phyloP scores from a whole-genome alignment of 2,329 filamentous ascomycete species.

The Pseudogymnoascus sp. region DNA sequence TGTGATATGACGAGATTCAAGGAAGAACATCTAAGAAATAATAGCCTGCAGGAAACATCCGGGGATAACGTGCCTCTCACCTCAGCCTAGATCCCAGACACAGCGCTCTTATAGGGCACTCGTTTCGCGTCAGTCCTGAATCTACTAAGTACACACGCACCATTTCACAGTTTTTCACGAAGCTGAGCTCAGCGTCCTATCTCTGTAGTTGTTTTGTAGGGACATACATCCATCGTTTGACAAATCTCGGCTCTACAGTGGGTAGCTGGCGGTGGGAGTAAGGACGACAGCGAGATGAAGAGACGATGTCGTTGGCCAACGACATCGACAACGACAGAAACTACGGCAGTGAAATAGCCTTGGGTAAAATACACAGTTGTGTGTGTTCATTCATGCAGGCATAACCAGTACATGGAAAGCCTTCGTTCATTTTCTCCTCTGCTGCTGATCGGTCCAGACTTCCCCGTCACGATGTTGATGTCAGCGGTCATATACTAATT shows the following conservation, averaged over 20 bases:
- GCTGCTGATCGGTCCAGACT: neutral
- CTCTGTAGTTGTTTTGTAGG: neutral
- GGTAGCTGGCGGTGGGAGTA: neutral
- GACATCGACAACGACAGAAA: neutral
- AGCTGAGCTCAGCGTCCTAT: too few species aligned
- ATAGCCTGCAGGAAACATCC: neutral
- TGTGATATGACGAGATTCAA: constrained; percentile 1
- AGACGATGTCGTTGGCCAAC: too few species aligned
- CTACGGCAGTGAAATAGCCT: neutral
- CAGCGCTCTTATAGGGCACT: too few species aligned
- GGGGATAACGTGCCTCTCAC: neutral
- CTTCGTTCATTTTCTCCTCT: neutral
- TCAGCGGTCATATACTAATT: neutral
- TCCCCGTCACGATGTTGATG: neutral
- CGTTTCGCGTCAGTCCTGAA: neutral
- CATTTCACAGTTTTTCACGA: too few species aligned
- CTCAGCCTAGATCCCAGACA: neutral
- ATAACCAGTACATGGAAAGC: too few species aligned
- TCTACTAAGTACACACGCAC: neutral
- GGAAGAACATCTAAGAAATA: neutral
- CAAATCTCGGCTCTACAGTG: neutral
- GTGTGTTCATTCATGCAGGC: too few species aligned
- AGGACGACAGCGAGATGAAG: neutral
- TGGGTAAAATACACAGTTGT: neutral
- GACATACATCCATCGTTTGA: neutral